Percentiles rank a stretch among this genome's conserved stretches.
phyloP scores from a whole-genome alignment of 2,329 filamentous ascomycete genomes.

The Pleurostoma richardsiae region DNA sequence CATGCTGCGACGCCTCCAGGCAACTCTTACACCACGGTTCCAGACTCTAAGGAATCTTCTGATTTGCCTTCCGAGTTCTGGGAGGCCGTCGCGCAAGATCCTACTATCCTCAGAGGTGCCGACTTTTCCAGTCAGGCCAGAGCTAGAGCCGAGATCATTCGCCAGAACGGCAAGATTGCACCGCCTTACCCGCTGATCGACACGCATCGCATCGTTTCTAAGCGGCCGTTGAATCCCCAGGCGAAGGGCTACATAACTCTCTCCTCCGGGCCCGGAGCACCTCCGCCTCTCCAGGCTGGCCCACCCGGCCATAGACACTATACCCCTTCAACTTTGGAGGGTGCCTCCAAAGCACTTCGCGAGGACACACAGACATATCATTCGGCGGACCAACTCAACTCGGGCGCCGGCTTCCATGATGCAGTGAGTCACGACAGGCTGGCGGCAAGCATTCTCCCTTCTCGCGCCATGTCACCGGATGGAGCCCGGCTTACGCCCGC shows the following conservation, averaged over 20 bases:
- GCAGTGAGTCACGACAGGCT: neutral
- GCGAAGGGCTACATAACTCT: conserved; percentile 7
- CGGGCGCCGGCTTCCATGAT: neutral
- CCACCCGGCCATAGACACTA: conserved; percentile 49
- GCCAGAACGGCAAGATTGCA: neutral
- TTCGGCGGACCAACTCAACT: neutral
- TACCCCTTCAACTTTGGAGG: conserved; percentile 36
- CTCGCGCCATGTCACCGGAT: conserved; percentile 9
- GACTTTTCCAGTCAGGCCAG: conserved; percentile 6
- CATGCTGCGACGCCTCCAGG: conserved; percentile 1
- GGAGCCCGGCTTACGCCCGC: conserved; percentile 7
- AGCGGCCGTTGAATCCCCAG: too few species aligned
- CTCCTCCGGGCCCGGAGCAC: conserved; percentile 32
- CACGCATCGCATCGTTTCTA: too few species aligned
- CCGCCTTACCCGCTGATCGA: too few species aligned
- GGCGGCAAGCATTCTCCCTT: conserved; percentile 10
- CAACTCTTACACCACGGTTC: too few species aligned
- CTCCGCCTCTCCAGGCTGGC: conserved; percentile 48
- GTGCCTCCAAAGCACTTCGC: conserved; percentile 25
- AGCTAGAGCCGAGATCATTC: neutral
- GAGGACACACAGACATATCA: conserved; percentile 10
- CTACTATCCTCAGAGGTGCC: conserved; percentile 5
- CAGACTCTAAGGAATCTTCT: too few species aligned
- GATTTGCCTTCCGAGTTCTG: too few species aligned
- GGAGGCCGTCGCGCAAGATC: neutral